These are phyloP conservation scores for Microdochium nivale DNA, from an alignment of 2,329 filamentous ascomycete species.

Conservation along the genomic window DNA sequence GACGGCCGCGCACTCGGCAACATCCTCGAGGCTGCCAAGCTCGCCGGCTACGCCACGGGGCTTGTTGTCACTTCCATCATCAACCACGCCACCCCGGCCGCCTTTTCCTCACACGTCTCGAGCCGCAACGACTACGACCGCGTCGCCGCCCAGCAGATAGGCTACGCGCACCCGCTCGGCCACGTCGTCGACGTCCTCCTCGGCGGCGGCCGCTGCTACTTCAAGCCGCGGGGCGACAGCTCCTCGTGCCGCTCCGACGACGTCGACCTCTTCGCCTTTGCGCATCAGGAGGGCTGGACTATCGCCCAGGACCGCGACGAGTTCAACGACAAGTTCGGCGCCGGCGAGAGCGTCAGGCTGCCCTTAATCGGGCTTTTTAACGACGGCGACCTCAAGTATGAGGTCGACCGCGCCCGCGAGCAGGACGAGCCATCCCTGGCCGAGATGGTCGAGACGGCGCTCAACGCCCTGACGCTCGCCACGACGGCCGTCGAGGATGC, in stretches of 20 bases:
- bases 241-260: slow-evolving; percentile 27
- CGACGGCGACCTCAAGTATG: slow-evolving; percentile 24
- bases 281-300: slow-evolving; percentile 22
- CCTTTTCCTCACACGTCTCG: slow-evolving; percentile 23
- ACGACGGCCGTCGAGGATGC: slow-evolving; percentile 9
- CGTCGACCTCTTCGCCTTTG: slow-evolving; percentile 24
- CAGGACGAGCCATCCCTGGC: slow-evolving; percentile 27
- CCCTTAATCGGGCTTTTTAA: slow-evolving; percentile 30
- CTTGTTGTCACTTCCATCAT: slow-evolving; percentile 32
- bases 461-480: slow-evolving; percentile 24
- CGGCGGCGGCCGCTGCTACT: slow-evolving; percentile 30
- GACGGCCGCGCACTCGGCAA: slow-evolving; percentile 24
- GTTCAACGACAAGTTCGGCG: slow-evolving; percentile 20
- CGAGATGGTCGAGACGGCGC: slow-evolving; percentile 28
- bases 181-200: slow-evolving; percentile 27
- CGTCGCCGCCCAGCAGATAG: slow-evolving; percentile 29
- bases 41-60: slow-evolving; percentile 28
- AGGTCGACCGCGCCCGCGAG: slow-evolving; percentile 23
- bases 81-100: slow-evolving; percentile 23
- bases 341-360: slow-evolving; percentile 15
- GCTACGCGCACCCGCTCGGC: slow-evolving; percentile 27
- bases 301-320: slow-evolving; percentile 24
- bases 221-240: slow-evolving; percentile 25
- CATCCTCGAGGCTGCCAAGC: slow-evolving; percentile 29
- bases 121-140: slow-evolving; percentile 23